These are phyloP conservation scores for Pseudohyphozyma bogoriensis DNA, from an alignment of 768 basidiomycete species.

Conservation along the genomic window DNA sequence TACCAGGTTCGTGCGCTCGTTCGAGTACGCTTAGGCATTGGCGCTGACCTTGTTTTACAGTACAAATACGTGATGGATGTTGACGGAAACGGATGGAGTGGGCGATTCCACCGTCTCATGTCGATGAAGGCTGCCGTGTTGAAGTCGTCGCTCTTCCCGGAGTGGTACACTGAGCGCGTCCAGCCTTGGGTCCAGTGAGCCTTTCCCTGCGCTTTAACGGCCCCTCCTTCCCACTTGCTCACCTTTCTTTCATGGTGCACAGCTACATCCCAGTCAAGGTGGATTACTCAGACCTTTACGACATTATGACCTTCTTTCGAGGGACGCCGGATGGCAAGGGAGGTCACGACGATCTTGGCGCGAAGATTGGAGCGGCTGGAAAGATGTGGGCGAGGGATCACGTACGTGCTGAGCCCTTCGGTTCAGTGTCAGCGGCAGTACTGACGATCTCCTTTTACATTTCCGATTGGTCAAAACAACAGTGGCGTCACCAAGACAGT, in stretches of 20 bases:
- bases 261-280: conserved; percentile 40
- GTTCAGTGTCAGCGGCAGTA: neutral
- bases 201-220: too few species aligned
- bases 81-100: conserved; percentile 39
- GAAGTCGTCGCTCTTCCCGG: conserved; percentile 26
- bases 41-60: conserved; percentile 2
- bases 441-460: neutral
- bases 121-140: conserved; percentile 76
- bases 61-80: conserved; percentile 31
- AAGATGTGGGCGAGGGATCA: conserved; percentile 29
- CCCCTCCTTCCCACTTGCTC: neutral
- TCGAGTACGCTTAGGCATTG: too few species aligned
- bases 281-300: conserved; percentile 41
- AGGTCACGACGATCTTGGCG: conserved; percentile 52
- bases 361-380: conserved; percentile 50
- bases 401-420: neutral
- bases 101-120: conserved; percentile 52
- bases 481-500: conserved; percentile 4
- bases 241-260: conserved; percentile 5
- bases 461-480: neutral
- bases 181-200: conserved; percentile 36
- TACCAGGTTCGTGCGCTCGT: conserved; percentile 20
- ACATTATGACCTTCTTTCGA: conserved; percentile 55
- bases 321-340: conserved; percentile 51
- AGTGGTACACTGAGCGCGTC: conserved; percentile 34